Percentiles rank a stretch among this genome's conserved stretches.
phyloP scores from a whole-genome alignment of 768 basidiomycete species.

The Lentinus tigrinus region DNA sequence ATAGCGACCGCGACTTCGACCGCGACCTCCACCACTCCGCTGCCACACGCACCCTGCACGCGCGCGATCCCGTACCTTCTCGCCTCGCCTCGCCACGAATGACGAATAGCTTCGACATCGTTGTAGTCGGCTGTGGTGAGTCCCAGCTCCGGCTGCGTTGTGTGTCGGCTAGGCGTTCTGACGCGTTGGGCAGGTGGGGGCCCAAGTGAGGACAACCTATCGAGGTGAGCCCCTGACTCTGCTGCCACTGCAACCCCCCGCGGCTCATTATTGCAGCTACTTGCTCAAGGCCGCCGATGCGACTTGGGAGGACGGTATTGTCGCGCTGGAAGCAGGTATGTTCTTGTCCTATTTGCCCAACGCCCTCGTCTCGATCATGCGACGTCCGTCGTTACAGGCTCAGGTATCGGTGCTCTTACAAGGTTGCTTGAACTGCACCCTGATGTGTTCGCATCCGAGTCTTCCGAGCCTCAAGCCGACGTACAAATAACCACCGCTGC shows the following conservation, averaged over 20 bases:
- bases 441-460: constrained; percentile 45
- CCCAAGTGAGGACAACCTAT: constrained; percentile 85
- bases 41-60: neutral
- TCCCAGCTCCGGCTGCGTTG: neutral
- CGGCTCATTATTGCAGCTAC: constrained; percentile 54
- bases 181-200: constrained; percentile 62
- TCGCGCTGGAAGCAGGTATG: constrained; percentile 88
- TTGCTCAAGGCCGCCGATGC: constrained; percentile 69
- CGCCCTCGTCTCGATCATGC: neutral
- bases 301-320: constrained; percentile 77
- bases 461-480: constrained; percentile 15
- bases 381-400: constrained; percentile 49
- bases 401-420: constrained; percentile 77
- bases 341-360: constrained; percentile 3
- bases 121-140: constrained; percentile 61
- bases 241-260: constrained; percentile 3
- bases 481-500: constrained; percentile 37
- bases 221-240: constrained; percentile 54
- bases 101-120: constrained; percentile 64
- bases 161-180: neutral
- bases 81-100: constrained; percentile 21
- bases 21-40: neutral
- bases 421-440: constrained; percentile 58
- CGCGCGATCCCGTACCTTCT: neutral
- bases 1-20: neutral